Base-by-base conservation (phyloP, 805 yeast genomes). In the Sugiyamaella floridensis region DNA sequence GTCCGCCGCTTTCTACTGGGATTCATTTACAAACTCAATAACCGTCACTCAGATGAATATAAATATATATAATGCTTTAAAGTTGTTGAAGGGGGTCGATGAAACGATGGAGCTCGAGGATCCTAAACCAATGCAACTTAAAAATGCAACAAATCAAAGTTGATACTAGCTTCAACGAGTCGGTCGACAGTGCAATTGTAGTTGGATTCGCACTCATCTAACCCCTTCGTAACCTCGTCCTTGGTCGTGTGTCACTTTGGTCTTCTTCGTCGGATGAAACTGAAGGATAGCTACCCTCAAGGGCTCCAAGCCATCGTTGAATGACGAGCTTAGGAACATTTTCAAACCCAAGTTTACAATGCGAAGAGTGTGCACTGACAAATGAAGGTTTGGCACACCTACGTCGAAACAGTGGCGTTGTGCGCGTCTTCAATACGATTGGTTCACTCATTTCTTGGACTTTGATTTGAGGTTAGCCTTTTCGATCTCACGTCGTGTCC, bases 401-500 rank as follows among this genome's bases (percentile, higher is more conserved):
- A 3, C 37, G 37, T 10, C 37, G 37, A 8, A 32, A 32, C 9
- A 32, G 37, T 8, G 37, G 37, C n/a, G 37, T 32, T n/a, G 32
- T 34, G 26, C 2, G 37, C n/a, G 37, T 32, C 44, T 8, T 34
- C 32, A 18, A 11, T 14, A 18, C 19, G 34, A 16, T 8, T 10
- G 9, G 44, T 16, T 18, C 12, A 7, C 51, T 26, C 29, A 40
- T 28, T 42, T 15, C 20, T 32, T 47, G 40, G 46, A 40, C 43
- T 52, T 22, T 37, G 44, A 45, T 42, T 48, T 48, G 14, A 28
- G 29, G 18, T 9, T 20, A 7, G 22, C 73, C 65, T 79, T 86
- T 65, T 88, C 96, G 15, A 87, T 54, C 61, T 86, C 81, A 71
- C 95, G 81, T 74, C 97, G 82, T 7, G 93, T 83, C 14, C 99